Base-by-base conservation (phyloP, 2,329 filamentous ascomycete genomes). In the Hawksworthiomyces lignivorus region DNA sequence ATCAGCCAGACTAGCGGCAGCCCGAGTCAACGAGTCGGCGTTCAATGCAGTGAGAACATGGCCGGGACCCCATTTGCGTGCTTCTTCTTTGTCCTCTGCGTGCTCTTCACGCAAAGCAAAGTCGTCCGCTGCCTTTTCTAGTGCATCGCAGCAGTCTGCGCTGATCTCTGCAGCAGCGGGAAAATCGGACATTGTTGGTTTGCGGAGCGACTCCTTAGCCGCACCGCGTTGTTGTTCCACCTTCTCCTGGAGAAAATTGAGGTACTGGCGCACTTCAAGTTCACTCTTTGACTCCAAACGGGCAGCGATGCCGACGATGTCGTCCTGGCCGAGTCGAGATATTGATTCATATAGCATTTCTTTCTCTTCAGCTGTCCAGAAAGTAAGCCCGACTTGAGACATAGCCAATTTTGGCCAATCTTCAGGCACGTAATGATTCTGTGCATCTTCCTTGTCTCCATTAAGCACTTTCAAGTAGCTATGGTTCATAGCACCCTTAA, bases 331-430 rank as follows among this genome's bases (percentile, higher is more conserved):
- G 3, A 83, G 68, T 1, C 75, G 74, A 1, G 72, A 67, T 4
- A 94, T 59, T 0, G 76, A 72, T 12, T 73, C 66, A 57, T 87
- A 94, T 44, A 95, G 75, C 0, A 66, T 51, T 1, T 72, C 65
- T 56, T 94, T 94, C 55, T 96, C 89, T 1, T 64, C 52, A 0
- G 72, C 47, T 0, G 75, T 80, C 90, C 90, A 97, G 10, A 62
- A 51, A 1, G 80, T 78, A 20, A 77, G 68, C 18, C 87, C 88
- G 38, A 88, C 63, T 52, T 87, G 84, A 2, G 73, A 71, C 27
- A 63, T 38, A 36, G 58, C 45, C 43, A 70, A 54, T 14, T 60
- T 46, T 3, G 55, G 52, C 12, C 33, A 54, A 53, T 39, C 59
- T 45, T 21, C 52, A 50, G 10, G 48, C 12, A 61, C 55, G 44